A percentile compares a stretch with the other conserved stretches of the same genome.
Conservation (phyloP, 495 filamentous ascomycete genomes). For the Daldinia decipiens region DNA sequence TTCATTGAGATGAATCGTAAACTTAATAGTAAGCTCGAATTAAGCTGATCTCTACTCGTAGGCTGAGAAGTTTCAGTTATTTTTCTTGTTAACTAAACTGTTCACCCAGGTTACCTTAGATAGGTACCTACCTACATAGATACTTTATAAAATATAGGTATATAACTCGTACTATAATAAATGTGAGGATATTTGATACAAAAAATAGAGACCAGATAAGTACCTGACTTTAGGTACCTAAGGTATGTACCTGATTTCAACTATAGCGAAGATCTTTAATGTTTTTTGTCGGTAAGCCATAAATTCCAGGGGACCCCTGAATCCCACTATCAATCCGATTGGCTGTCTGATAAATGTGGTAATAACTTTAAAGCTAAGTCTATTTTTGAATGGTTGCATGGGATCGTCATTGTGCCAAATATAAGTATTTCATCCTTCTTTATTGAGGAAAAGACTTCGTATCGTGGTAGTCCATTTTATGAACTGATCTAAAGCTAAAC, state of each 20-base stretch:
- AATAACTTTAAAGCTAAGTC: background rate
- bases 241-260: too few species aligned
- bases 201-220: background rate
- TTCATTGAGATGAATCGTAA: background rate
- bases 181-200: background rate
- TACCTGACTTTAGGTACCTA: background rate
- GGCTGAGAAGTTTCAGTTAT: background rate
- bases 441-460: background rate
- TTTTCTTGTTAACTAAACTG: background rate
- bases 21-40: conserved; percentile 9
- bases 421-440: background rate
- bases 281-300: background rate
- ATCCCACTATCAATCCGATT: background rate
- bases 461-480: background rate
- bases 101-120: too few species aligned
- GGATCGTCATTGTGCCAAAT: background rate
- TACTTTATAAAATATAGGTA: background rate
- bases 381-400: background rate
- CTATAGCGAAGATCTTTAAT: background rate
- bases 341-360: background rate
- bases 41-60: background rate
- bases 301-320: background rate
- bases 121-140: too few species aligned
- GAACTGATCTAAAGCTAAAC: background rate
- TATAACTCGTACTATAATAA: background rate